Evolutionary conservation across 2,329 filamentous ascomycete species (phyloP).

Genomic region (Seiridium cupressi): DNA sequence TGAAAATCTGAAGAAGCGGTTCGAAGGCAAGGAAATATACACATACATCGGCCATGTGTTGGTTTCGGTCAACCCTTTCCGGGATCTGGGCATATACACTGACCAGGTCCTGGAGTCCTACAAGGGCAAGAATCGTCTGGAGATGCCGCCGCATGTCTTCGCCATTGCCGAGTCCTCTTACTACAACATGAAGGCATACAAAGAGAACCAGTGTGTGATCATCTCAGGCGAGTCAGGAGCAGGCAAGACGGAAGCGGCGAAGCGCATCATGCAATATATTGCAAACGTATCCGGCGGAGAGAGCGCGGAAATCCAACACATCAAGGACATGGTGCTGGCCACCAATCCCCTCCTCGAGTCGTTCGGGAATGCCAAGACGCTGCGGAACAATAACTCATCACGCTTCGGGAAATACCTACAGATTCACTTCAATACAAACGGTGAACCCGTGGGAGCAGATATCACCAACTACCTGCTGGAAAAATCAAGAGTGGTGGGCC

Average conservation of each 20-base stretch:
- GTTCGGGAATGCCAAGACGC: slow-evolving; percentile 96
- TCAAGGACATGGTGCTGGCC: slow-evolving; percentile 98
- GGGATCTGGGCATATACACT: slow-evolving; percentile 97
- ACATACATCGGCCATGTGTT: slow-evolving; percentile 99
- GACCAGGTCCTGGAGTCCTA: slow-evolving; percentile 91
- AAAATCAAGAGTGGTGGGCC: slow-evolving; percentile 91
- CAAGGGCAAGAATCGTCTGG: slow-evolving; percentile 93
- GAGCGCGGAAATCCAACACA: slow-evolving; percentile 87
- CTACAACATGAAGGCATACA: slow-evolving; percentile 99
- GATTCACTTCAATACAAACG: slow-evolving; percentile 88
- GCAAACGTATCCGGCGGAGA: slow-evolving; percentile 88
- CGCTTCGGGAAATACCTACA: slow-evolving; percentile 98
- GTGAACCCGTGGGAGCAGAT: slow-evolving; percentile 92
- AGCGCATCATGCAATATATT: slow-evolving; percentile 99
- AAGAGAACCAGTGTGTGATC: slow-evolving; percentile 98
- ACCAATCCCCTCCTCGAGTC: slow-evolving; percentile 97
- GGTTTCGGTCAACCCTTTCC: slow-evolving; percentile 98
- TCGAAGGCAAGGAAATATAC: slow-evolving; percentile 97
- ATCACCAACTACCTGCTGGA: slow-evolving; percentile 98
- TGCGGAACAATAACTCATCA: slow-evolving; percentile 98
- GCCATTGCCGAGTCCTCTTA: slow-evolving; percentile 91
- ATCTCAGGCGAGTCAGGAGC: slow-evolving; percentile 98
- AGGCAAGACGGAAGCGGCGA: slow-evolving; percentile 97
- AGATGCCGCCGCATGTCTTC: slow-evolving; percentile 94
- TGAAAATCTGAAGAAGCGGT: slow-evolving; percentile 97